Base-by-base conservation (phyloP, 257 asterid species). In the Solanum medicagineum region DNA sequence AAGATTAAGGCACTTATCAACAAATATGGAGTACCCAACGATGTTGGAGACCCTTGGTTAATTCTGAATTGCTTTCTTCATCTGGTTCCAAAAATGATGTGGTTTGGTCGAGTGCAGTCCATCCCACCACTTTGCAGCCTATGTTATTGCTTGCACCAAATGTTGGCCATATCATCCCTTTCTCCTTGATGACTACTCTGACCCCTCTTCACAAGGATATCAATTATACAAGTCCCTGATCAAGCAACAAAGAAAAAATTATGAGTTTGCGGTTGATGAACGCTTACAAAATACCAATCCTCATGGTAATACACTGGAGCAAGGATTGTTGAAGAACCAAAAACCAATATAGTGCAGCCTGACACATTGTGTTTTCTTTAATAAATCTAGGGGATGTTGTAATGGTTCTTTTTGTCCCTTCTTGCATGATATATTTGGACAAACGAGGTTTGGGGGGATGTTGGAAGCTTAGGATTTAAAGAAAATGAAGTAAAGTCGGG, bases 201-300 rank as follows among this genome's bases (percentile, higher is more conserved):
- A 45, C 55, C 83, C 81, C 86, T 88, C 53, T 62, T 63, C 59
- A 47, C 20, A 84, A 81, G 73, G 91, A 89, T 79, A 14, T 81
- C 20, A 84, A 84, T 44, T 71, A 87, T 36, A 51, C 26, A 85
- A 85, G 62, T 66, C 89, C 83, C 71, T 85, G 59, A 81, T 88
- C 83, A 85, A 66, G 85, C 88, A 88, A 82, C 90, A 86, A 87
- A 92, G 91, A 69, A 79, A 74, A 80, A 86, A 56, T 20, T 85
- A 22, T 60, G 68, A 69, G 15, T 63, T 1, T 42, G 12, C 3
- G 84, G 86, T 56, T 49, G 68, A 55, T 12, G 87, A 69, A 19
- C 63, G 45, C 80, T 83, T 65, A 44, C 86, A 19, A 8, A 75
- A n/a, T 36, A 71, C 47, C 13, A 79, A 57, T 42, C 62, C 84